phyloP scores from a whole-genome alignment of 2,329 filamentous ascomycete species.

The Hymenoscyphus fructigenus region DNA sequence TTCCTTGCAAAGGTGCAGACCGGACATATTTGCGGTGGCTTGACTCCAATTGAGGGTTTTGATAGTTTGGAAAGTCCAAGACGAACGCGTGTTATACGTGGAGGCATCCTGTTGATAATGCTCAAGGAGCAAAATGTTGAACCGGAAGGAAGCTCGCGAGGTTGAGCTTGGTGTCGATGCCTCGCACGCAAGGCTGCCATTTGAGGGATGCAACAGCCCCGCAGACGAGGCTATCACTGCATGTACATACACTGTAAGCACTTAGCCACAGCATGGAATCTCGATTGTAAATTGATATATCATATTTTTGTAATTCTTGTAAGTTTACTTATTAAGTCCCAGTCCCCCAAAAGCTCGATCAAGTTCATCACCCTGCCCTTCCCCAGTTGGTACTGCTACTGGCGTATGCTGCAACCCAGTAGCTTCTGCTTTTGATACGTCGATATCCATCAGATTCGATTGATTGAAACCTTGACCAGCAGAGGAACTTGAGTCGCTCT shows the following conservation, averaged over 20 bases:
- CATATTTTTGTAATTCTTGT: slow-evolving; percentile 2
- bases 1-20: slow-evolving; percentile 27
- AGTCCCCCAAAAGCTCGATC: slow-evolving; percentile 53
- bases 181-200: slow-evolving; percentile 6
- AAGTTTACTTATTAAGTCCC: slow-evolving; percentile 33
- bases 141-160: background rate
- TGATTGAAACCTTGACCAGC: slow-evolving; percentile 13
- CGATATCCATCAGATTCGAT: slow-evolving; percentile 35
- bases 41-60: slow-evolving; percentile 15
- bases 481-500: slow-evolving; percentile 18
- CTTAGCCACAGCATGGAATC: background rate
- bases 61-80: slow-evolving; percentile 21
- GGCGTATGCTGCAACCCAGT: slow-evolving; percentile 35
- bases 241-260: background rate
- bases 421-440: slow-evolving; percentile 35
- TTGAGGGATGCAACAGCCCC: background rate
- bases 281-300: background rate
- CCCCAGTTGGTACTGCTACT: slow-evolving; percentile 39
- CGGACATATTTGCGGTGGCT: slow-evolving; percentile 28
- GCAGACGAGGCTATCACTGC: background rate
- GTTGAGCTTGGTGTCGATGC: slow-evolving; percentile 5
- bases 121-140: background rate
- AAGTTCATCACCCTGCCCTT: slow-evolving; percentile 50
- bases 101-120: slow-evolving; percentile 32
- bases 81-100: slow-evolving; percentile 31